Base-by-base conservation (phyloP, 495 filamentous ascomycete genomes). In the Aspergillus kassunensis region DNA sequence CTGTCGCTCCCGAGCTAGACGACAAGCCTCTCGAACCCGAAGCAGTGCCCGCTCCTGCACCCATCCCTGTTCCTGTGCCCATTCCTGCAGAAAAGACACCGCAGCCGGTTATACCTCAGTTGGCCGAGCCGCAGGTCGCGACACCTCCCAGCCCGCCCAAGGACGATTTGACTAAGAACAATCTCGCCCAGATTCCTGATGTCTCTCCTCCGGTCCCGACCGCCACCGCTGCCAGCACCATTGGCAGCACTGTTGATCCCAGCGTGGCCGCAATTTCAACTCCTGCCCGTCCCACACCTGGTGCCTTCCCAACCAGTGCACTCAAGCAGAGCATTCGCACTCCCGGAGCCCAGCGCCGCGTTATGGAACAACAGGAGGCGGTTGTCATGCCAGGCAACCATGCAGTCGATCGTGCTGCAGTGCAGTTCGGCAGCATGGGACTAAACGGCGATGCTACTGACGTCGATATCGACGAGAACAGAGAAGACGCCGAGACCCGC, bases 331-430 rank as follows among this genome's bases (percentile, higher is more conserved):
- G 86, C 34, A 68, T 69, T 35, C 84, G 91, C 37, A 84, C 84
- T 23, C 79, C 90, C 25, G 88, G 84, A 58, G 88, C 85, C 61
- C 84, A 91, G 63, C 84, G 91, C 23, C 84, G 89, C 55, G 79
- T 96, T 35, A 78, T 95, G 59, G 91, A 97, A 55, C 93, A 99
- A 62, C 91, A 92, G 63, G 95, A 99, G 67, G 89, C 91, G 15
- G 93, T 99, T 30, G 88, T 96, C 44, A 97, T 99, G 93, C 93
- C 93, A 25, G 90, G 90, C n/a, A 96, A 97, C 69, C 91, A 95
- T 59, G 91, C 90, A 33, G 89, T 98, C 8, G 91, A 96, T 64
- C 85, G 90, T 45, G 81, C 91, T 42, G 86, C 90, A n/a, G 90
- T 99, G 35, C 95, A 97, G 64, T 99, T 99, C 68, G 93, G 93